Evolutionary conservation across 2,329 filamentous ascomycete genomes (phyloP).

Genomic region (Dactylellina leptospora): DNA sequence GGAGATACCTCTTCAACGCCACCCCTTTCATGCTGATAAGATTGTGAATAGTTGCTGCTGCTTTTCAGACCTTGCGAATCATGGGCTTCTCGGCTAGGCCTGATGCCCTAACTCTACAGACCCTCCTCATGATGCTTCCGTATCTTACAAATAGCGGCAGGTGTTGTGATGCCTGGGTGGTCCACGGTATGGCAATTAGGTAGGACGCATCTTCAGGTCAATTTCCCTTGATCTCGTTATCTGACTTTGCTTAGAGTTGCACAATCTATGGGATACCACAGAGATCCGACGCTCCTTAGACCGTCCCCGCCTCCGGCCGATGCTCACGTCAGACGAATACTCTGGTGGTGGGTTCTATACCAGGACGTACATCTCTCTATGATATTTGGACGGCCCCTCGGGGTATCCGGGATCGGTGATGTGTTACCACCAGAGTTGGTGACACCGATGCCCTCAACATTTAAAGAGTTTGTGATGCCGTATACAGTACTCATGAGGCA

Average conservation of each 20-base stretch:
- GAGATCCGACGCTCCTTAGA: slow-evolving; percentile 36
- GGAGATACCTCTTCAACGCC: neutral
- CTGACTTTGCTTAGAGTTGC: slow-evolving; percentile 32
- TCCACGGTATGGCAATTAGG: slow-evolving; percentile 49
- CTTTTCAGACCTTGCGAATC: slow-evolving; percentile 48
- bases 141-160: slow-evolving; percentile 50
- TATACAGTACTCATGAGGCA: slow-evolving; percentile 51
- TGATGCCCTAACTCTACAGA: slow-evolving; percentile 30
- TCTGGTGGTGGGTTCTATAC: slow-evolving; percentile 52
- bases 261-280: slow-evolving; percentile 49
- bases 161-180: slow-evolving; percentile 50
- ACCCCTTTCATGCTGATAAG: neutral
- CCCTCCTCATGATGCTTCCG: slow-evolving; percentile 47
- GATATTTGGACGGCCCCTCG: slow-evolving; percentile 48
- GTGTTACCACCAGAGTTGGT: slow-evolving; percentile 40
- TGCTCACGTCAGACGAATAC: slow-evolving; percentile 42
- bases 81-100: slow-evolving; percentile 42
- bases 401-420: slow-evolving; percentile 44
- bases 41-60: slow-evolving; percentile 27
- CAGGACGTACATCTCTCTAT: slow-evolving; percentile 49
- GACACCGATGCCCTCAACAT: slow-evolving; percentile 42
- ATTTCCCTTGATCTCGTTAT: too few species aligned
- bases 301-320: slow-evolving; percentile 32
- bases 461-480: slow-evolving; percentile 44
- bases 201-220: neutral